A percentile compares a stretch with the other conserved stretches of the same genome.
Conservation (phyloP, 1,139 yeast species). For the Yamadazyma dendronema region DNA sequence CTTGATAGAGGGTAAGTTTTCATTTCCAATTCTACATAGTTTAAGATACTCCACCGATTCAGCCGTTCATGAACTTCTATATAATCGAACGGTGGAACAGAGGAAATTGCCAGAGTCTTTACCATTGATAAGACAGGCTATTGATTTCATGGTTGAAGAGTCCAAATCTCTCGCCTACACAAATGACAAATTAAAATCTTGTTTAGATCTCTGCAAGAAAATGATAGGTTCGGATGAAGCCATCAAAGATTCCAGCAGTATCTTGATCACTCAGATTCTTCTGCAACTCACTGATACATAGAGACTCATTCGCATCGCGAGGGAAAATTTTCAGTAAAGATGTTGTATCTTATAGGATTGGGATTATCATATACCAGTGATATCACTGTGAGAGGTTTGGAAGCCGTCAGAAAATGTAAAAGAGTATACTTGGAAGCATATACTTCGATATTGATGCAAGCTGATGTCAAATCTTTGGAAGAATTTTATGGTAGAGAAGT, state of each 20-base stretch:
- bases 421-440: constrained; percentile 93
- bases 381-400: constrained; percentile 92
- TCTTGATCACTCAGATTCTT: constrained; percentile 9
- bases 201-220: constrained; percentile 18
- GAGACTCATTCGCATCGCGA: constrained; percentile 5
- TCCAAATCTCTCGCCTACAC: constrained; percentile 26
- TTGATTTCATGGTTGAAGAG: constrained; percentile 20
- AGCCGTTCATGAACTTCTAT: constrained; percentile 27
- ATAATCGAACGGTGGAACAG: constrained; percentile 17
- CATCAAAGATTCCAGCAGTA: constrained; percentile 2
- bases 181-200: constrained; percentile 18
- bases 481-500: constrained; percentile 83
- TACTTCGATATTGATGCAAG: constrained; percentile 93
- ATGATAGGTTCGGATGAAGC: constrained; percentile 13
- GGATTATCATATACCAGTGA: constrained; percentile 89
- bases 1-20: constrained; percentile 82
- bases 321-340: constrained; percentile 21
- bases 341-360: constrained; percentile 89
- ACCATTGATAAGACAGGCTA: constrained; percentile 20
- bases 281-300: constrained; percentile 12
- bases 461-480: constrained; percentile 66
- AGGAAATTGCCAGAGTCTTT: constrained; percentile 13
- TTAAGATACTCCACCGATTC: constrained; percentile 16
- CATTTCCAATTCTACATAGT: constrained; percentile 77
- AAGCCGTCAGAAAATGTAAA: constrained; percentile 76